phyloP scores from a whole-genome alignment of 2,329 filamentous ascomycete genomes.

The Trichophyton verrucosum region DNA sequence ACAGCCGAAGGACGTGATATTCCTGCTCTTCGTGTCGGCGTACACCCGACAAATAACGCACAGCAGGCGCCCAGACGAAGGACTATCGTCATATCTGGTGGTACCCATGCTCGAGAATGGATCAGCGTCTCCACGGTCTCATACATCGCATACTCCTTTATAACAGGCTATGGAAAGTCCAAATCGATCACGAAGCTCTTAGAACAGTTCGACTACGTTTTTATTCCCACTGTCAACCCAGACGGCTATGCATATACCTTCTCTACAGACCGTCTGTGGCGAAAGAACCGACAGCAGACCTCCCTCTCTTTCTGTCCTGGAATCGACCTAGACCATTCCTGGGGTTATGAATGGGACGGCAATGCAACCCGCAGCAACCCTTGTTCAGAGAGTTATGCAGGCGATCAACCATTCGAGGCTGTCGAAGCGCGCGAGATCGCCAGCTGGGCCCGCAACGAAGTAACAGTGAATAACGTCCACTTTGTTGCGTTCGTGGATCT shows the following conservation, averaged over 20 bases:
- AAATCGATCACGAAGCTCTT: constrained; percentile 61
- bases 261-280: constrained; percentile 84
- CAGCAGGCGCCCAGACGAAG: constrained; percentile 44
- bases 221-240: constrained; percentile 80
- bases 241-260: constrained; percentile 93
- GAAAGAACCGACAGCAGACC: constrained; percentile 82
- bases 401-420: constrained; percentile 69
- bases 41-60: constrained; percentile 38
- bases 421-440: constrained; percentile 64
- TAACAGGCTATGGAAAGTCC: constrained; percentile 68
- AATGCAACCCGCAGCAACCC: constrained; percentile 57
- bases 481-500: constrained; percentile 83
- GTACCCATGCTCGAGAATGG: constrained; percentile 92
- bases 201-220: constrained; percentile 72
- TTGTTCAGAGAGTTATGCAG: constrained; percentile 83
- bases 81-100: constrained; percentile 70
- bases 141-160: constrained; percentile 78
- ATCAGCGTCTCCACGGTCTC: constrained; percentile 85
- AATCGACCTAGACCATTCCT: constrained; percentile 78
- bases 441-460: constrained; percentile 72
- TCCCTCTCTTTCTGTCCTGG: constrained; percentile 72
- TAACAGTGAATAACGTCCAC: constrained; percentile 53
- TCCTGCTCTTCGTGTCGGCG: constrained; percentile 63
- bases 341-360: constrained; percentile 72
- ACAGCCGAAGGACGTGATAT: constrained; percentile 83